Base-by-base conservation (phyloP, 371 early-diverging fungal species). In the Actinomucor elegans region DNA sequence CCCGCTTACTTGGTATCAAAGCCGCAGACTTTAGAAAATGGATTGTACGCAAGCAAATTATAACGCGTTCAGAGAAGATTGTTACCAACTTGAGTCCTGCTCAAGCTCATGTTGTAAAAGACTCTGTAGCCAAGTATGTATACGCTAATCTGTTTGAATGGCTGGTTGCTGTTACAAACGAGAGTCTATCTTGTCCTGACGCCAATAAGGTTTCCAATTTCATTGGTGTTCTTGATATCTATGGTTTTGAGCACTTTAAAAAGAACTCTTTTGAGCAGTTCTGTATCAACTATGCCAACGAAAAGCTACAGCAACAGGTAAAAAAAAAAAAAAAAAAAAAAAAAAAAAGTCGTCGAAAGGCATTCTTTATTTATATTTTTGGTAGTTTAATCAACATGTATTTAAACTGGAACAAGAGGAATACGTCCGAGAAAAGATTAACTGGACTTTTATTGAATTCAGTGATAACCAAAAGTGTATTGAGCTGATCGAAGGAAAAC, bases 381-480 rank as follows among this genome's bases (percentile, higher is more conserved):
- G 38, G 24, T 68, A 96, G 73, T 98, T 98, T 58, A 77, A 77
- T 48, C 77, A 77, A 59, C 77, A 77, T 50, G 77, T 77, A 1
- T 77, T 98, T 74, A 91, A 95, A 74, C 69, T 95, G 36, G 96
- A 96, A 64, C 96, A 98, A 71, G 94, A 95, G 63, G 94, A 94
- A 69, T 99, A 99, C 64, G 85, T 93, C 14, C 84, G 90, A 12
- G 97, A 94, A 74, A 81, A 93, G 68, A 95, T 99, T 62, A 83
- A 90, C 62, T 98, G 92, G 89, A 86, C 79, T 26, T 90, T 89
- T 56, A 88, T 91, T 41, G 96, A 98, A 57, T 99, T 99, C 82
- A 94, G 94, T 51, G 99, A 99, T 75, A 96, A 99, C 65, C 96
- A 97, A 68, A 97, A 96, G n/a, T 98, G 99, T 77, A 99, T 99